These are phyloP conservation scores for Scutellaria baicalensis DNA, from an alignment of 257 asterid species.

Conservation along the genomic window DNA sequence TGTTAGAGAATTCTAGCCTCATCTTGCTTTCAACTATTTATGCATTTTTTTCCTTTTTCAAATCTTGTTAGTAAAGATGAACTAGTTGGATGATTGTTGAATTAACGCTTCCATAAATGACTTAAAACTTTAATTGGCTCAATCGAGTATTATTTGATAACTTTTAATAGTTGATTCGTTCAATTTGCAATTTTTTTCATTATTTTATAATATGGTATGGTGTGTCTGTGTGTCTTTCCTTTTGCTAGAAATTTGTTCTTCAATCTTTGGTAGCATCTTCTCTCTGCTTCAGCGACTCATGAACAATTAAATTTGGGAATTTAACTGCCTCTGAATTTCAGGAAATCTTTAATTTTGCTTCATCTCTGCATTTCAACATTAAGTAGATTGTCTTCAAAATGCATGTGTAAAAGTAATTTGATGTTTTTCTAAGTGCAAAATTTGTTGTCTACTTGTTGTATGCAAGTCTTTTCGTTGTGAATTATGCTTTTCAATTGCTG, in stretches of 20 bases:
- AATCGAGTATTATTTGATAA: background rate
- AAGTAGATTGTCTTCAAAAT: background rate
- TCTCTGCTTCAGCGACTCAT: background rate
- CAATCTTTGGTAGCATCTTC: background rate
- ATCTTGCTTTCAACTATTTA: background rate
- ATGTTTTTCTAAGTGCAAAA: too few relatives aligned
- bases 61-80: background rate
- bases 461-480: background rate
- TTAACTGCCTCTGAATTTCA: background rate
- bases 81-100: background rate
- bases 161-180: background rate
- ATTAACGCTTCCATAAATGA: background rate
- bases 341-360: background rate
- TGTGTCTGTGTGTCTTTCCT: background rate
- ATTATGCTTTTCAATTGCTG: background rate
- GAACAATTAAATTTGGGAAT: background rate
- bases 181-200: slow-evolving; percentile 2
- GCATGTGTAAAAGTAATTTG: background rate
- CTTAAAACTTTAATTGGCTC: background rate
- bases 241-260: background rate
- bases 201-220: background rate
- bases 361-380: background rate
- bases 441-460: too few relatives aligned
- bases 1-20: background rate
- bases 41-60: background rate